Evolutionary conservation across 2,329 filamentous ascomycete species (phyloP), one percentile per base, ranked within the genome.

Genomic region (Cladosporium sp.): DNA sequence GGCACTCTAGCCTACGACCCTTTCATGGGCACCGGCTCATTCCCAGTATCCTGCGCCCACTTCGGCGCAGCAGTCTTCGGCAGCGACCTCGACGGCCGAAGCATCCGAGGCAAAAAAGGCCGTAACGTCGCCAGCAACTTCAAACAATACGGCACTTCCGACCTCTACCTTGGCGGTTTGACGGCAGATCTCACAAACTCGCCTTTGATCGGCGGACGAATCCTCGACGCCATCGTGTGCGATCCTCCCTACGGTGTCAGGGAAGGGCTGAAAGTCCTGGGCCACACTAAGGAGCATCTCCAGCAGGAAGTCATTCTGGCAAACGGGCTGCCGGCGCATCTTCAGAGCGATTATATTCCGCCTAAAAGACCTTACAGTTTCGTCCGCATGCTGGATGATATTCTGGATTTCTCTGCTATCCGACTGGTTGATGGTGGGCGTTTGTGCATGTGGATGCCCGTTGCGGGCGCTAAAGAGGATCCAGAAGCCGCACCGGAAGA

Each of bases 371-470:
- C 91, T 0, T 98, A 98, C 68, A 88, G 88, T 59, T 97, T 98
- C 66, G 76, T 86, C 33, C 85, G 88, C 5, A 90, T 98, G 82
- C 78, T 96, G 16, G 84, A 90, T 61, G 90, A 97, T 65, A 89
- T 98, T 46, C 78, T 97, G 5, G 78, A 83, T 16, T 97, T 98
- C 62, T 84, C 89, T 4, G 79, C 83, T 1, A 74, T 79, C 11
- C 88, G 84, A 1, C 75, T 98, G 1, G 87, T 95, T 7, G 83
- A 88, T 46, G 71, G 82, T 55, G 93, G 89, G 0, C 78, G 93
- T 22, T 67, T 98, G 8, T 88, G 86, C 7, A 94, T 98, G 74
- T 98, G 93, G 93, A 95, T 97, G 88, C 93, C 93, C 0, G 95
- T 90, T 0, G 85, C 89, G 22, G 64, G 62, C n/a, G 54, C 90